Conservation (phyloP, 371 early-diverging fungal species). For the Mucor piriformis region DNA sequence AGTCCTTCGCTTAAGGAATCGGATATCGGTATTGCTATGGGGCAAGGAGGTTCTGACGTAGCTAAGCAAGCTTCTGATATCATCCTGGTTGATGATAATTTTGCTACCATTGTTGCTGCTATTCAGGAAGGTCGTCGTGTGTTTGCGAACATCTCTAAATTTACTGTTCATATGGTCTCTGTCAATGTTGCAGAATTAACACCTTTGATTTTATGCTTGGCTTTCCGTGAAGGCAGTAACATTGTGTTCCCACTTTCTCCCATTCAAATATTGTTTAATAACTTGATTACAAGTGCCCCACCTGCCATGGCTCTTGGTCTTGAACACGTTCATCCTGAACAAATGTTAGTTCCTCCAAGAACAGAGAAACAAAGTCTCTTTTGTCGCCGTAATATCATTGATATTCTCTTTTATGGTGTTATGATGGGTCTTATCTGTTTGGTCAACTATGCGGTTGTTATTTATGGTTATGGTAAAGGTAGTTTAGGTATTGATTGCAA, state of each 20-base stretch:
- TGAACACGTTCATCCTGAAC: conserved; percentile 76
- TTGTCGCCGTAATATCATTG: conserved; percentile 62
- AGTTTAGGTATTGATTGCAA: conserved; percentile 67
- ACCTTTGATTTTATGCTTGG: conserved; percentile 68
- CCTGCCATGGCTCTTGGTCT: conserved; percentile 84
- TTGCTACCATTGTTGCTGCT: conserved; percentile 71
- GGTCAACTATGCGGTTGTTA: conserved; percentile 66
- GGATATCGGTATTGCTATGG: conserved; percentile 79
- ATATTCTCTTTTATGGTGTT: conserved; percentile 77
- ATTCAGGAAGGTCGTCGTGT: conserved; percentile 78
- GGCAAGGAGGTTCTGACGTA: conserved; percentile 71
- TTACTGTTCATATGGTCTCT: conserved; percentile 15
- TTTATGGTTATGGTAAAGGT: conserved; percentile 58
- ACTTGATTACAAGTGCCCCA: conserved; percentile 78
- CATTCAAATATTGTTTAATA: conserved; percentile 86
- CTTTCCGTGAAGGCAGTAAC: conserved; percentile 57
- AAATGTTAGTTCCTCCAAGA: conserved; percentile 87
- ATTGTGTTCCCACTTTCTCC: conserved; percentile 75
- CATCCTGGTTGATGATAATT: conserved; percentile 64
- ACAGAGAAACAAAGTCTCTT: conserved; percentile 66
- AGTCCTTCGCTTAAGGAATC: conserved; percentile 77
- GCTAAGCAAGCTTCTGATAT: conserved; percentile 74
- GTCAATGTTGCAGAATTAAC: conserved; percentile 65
- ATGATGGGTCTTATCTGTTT: conserved; percentile 68
- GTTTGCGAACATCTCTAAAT: background rate